Evolutionary conservation across 352 stramenopile species (phyloP).

Genomic region (Pythium dissotocum): DNA sequence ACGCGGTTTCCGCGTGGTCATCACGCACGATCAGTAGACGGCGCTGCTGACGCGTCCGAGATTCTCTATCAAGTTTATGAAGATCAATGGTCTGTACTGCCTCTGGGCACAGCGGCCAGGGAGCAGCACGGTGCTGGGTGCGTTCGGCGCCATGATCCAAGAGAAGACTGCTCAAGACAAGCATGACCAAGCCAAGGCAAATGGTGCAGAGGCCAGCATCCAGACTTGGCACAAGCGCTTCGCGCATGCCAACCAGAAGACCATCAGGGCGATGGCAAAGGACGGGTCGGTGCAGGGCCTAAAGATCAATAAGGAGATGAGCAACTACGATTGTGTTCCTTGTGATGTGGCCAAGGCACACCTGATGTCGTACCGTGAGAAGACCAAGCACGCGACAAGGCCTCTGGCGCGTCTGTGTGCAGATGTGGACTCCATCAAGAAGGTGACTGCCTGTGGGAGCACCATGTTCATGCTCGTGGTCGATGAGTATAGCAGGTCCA

Average conservation of each 20-base stretch:
- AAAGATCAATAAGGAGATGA: slow-evolving; percentile 17
- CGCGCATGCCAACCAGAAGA: neutral
- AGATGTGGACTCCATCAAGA: neutral
- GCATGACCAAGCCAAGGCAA: neutral
- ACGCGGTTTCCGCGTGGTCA: neutral
- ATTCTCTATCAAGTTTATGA: neutral
- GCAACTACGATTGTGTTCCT: slow-evolving; percentile 2
- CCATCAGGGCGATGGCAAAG: slow-evolving; percentile 1
- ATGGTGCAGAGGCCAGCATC: neutral
- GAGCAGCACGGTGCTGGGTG: neutral
- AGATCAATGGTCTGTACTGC: neutral
- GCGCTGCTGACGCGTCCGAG: neutral
- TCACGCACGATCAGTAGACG: neutral
- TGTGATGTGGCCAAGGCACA: slow-evolving; percentile 1
- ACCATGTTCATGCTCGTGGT: slow-evolving; percentile 28
- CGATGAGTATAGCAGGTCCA: slow-evolving; percentile 26
- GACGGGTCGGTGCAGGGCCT: neutral
- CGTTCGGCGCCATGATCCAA: neutral
- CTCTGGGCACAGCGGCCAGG: neutral
- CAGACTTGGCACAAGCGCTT: slow-evolving; percentile 9
- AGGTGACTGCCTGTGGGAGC: slow-evolving; percentile 7
- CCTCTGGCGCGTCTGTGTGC: slow-evolving; percentile 4
- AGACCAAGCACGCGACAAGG: neutral
- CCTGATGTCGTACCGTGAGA: neutral
- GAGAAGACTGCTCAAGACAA: slow-evolving; percentile 5